phyloP scores from a whole-genome alignment of 768 basidiomycete species.

The Fomitopsis serialis region DNA sequence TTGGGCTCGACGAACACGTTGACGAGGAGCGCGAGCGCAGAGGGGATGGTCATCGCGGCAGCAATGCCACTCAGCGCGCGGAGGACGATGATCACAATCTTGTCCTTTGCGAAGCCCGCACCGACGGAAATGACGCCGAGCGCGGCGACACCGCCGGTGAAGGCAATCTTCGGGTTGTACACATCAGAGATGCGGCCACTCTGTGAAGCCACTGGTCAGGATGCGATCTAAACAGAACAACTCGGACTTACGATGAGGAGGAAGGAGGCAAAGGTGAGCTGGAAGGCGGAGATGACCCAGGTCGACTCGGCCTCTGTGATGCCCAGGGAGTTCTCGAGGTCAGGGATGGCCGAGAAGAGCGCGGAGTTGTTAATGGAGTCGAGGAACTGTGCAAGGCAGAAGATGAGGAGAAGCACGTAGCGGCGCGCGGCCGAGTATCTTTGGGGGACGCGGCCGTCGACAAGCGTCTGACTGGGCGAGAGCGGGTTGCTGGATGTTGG shows the following conservation, averaged over 20 bases:
- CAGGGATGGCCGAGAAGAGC: conserved; percentile 28
- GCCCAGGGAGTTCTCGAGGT: conserved; percentile 18
- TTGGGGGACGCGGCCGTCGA: conserved; percentile 21
- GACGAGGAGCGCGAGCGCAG: conserved; percentile 38
- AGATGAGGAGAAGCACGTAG: conserved; percentile 26
- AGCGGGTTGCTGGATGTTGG: conserved; percentile 12
- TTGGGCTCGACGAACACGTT: conserved; percentile 39
- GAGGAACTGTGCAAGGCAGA: conserved; percentile 33
- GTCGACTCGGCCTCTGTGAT: conserved; percentile 23
- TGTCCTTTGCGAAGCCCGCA: conserved; percentile 25
- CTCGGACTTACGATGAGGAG: conserved; percentile 25
- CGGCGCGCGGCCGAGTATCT: conserved; percentile 23
- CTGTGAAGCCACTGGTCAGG: conserved; percentile 7
- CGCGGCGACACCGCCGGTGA: conserved; percentile 20
- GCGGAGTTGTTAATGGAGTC: conserved; percentile 32
- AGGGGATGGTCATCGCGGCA: conserved; percentile 39
- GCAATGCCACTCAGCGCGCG: conserved; percentile 29
- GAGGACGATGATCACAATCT: conserved; percentile 26
- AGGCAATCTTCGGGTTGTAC: conserved; percentile 27
- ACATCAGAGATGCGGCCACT: conserved; percentile 29
- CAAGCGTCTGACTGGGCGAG: conserved; percentile 24
- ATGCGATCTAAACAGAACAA: neutral
- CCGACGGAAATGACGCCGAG: conserved; percentile 26
- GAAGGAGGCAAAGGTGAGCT: conserved; percentile 30
- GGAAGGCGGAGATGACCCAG: conserved; percentile 32